Evolutionary conservation across 331 rosid genomes (phyloP), one percentile per base, ranked within the genome.

Genomic region (Spiraea crenata): DNA sequence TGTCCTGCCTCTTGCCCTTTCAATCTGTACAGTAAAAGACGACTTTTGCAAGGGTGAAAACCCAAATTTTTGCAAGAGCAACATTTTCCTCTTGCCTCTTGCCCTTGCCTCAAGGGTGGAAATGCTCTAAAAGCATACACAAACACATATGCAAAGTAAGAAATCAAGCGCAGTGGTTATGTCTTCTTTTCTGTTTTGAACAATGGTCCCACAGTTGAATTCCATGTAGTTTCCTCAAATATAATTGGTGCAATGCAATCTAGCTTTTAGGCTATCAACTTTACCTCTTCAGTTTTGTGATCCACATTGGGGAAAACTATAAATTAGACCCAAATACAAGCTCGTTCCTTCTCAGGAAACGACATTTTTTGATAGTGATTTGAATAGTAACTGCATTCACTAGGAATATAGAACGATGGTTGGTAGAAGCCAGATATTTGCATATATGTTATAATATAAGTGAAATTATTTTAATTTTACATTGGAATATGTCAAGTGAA

Each of bases 181-280:
- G 31, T 35, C 0, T 49, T n/a, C 3, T 9, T 9, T 35, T 45
- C 12, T 9, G 19, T 65, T 46, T 46, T 6, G 54, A 46, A 46
- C 46, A 65, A 65, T 65, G 69, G 69, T 10, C 45, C n/a, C n/a
- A 8, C n/a, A 19, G 45, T 15, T 13, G 34, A 52, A 51, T 54
- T 54, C 49, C 73, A 60, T 56, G 34, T 17, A 17, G 4, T 48
- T 15, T 20, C 31, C 6, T 41, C 31, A 35, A 25, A 16, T 39
- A 54, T 38, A 14, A 14, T 50, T 51, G 49, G 13, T 67, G 47
- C 61, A 38, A 13, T 46, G 4, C 52, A 69, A 25, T 42, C 14
- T n/a, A n/a, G n/a, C n/a, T n/a, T n/a, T n/a, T n/a, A 39, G 13
- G 34, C 61, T 39, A 37, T n/a, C 46, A 61, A 34, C 39, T 4